Percentiles rank a stretch among this genome's conserved stretches.
phyloP scores from a whole-genome alignment of 1,284 basidiomycete species.

The Ganoderma sinense region DNA sequence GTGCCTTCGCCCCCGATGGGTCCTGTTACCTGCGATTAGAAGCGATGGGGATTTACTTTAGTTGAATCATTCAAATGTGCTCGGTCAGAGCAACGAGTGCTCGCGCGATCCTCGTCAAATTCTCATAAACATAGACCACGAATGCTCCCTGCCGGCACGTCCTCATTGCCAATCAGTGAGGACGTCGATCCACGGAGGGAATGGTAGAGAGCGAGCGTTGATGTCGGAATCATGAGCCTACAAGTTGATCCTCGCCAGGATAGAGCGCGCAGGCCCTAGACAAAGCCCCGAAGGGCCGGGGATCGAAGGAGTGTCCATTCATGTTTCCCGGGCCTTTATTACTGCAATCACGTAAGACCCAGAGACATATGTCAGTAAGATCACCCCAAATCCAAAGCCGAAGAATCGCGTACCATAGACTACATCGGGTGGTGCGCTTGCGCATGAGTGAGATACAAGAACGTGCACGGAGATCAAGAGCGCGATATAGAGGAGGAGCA shows the following conservation, averaged over 20 bases:
- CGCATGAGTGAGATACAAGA: neutral
- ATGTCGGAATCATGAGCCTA: too few relatives aligned
- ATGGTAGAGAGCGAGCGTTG: too few relatives aligned
- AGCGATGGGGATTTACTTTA: neutral
- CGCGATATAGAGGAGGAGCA: neutral
- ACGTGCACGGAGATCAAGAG: neutral
- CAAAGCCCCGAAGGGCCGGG: neutral
- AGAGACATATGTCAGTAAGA: neutral
- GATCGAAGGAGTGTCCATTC: neutral
- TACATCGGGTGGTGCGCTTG: neutral
- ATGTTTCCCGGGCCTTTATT: neutral
- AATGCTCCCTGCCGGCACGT: too few relatives aligned
- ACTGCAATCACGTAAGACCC: neutral
- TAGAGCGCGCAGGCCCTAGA: too few relatives aligned
- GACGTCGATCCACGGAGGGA: too few relatives aligned
- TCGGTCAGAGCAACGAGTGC: too few relatives aligned
- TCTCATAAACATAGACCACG: too few relatives aligned
- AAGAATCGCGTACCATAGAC: neutral
- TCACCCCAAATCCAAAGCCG: neutral
- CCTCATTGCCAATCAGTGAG: too few relatives aligned
- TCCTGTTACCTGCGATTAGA: neutral
- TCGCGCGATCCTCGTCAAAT: too few relatives aligned
- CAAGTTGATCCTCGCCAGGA: too few relatives aligned
- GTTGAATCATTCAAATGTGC: too few relatives aligned
- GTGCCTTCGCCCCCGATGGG: neutral